phyloP scores from a whole-genome alignment of 345 rosid species.

The Pistacia atlantica region DNA sequence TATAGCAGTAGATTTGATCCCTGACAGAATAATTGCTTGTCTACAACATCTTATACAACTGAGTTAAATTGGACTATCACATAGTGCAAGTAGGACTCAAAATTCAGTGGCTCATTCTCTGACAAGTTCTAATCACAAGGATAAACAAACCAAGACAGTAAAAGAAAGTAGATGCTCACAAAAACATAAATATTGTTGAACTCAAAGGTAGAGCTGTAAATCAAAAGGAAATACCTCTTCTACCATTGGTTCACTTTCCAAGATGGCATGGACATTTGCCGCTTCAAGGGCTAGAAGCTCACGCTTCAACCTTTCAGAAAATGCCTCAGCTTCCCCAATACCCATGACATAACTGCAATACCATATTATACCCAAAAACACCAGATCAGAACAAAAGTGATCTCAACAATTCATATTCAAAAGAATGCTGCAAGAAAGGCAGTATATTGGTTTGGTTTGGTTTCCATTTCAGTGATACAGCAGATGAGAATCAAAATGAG shows the following conservation, averaged over 20 bases:
- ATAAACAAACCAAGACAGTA: not conserved
- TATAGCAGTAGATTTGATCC: not conserved
- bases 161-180: not conserved
- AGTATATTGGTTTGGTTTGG: not conserved
- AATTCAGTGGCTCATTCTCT: not conserved
- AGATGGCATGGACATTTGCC: constrained; percentile 97
- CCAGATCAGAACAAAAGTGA: constrained; percentile 1
- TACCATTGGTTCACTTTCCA: constrained; percentile 94
- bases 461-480: constrained; percentile 8
- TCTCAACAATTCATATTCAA: constrained; percentile 1
- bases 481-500: not conserved
- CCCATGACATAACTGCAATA: constrained; percentile 92
- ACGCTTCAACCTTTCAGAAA: constrained; percentile 96
- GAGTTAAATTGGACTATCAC: too few species aligned
- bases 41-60: not conserved
- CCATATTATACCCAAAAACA: constrained; percentile 18
- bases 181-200: not conserved
- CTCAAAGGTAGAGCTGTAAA: not conserved
- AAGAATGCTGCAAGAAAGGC: constrained; percentile 2
- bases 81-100: not conserved
- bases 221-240: constrained; percentile 64
- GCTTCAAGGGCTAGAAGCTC: constrained; percentile 99
- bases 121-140: not conserved
- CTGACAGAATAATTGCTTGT: not conserved
- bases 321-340: constrained; percentile 97